phyloP scores from a whole-genome alignment of 2,329 filamentous ascomycete genomes.

The Pseudogymnoascus verrucosus region DNA sequence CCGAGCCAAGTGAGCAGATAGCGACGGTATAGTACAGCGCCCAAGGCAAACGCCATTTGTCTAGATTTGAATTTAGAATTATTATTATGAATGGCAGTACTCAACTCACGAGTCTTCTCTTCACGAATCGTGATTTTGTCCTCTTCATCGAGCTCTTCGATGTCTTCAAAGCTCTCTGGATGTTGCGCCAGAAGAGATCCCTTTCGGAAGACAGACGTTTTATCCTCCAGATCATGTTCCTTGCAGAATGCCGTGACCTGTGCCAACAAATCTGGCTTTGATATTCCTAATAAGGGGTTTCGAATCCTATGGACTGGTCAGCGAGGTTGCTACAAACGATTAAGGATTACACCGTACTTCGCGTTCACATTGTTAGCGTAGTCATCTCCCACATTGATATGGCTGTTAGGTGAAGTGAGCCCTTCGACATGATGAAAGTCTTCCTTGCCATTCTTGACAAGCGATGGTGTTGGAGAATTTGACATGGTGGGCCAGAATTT shows the following conservation, averaged over 20 bases:
- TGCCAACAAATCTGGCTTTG: slow-evolving; percentile 39
- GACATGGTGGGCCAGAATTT: slow-evolving; percentile 12
- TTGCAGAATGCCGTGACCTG: slow-evolving; percentile 38
- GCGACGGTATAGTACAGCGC: slow-evolving; percentile 57
- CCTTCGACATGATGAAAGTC: not conserved
- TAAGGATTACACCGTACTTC: slow-evolving; percentile 17
- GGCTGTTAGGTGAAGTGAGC: slow-evolving; percentile 3
- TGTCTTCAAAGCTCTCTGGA: not conserved
- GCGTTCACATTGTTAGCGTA: slow-evolving; percentile 29
- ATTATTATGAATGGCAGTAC: not conserved
- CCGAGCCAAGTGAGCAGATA: slow-evolving; percentile 59
- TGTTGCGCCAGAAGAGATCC: slow-evolving; percentile 47
- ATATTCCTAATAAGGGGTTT: slow-evolving; percentile 42
- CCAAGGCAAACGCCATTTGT: slow-evolving; percentile 57
- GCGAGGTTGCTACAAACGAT: not conserved
- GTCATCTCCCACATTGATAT: slow-evolving; percentile 12
- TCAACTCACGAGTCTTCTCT: slow-evolving; percentile 9
- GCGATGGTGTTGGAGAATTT: slow-evolving; percentile 14
- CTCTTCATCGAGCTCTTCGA: not conserved
- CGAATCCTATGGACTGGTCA: not conserved
- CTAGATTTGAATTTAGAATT: slow-evolving; percentile 51
- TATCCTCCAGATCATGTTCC: slow-evolving; percentile 46
- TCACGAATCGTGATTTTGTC: not conserved
- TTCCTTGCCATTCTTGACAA: slow-evolving; percentile 14
- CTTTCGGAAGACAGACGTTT: slow-evolving; percentile 48